Evolutionary conservation across 2,329 filamentous ascomycete species (phyloP), one percentile per base, ranked within the genome.

Genomic region (Stagonosporopsis cucurbitacearum): DNA sequence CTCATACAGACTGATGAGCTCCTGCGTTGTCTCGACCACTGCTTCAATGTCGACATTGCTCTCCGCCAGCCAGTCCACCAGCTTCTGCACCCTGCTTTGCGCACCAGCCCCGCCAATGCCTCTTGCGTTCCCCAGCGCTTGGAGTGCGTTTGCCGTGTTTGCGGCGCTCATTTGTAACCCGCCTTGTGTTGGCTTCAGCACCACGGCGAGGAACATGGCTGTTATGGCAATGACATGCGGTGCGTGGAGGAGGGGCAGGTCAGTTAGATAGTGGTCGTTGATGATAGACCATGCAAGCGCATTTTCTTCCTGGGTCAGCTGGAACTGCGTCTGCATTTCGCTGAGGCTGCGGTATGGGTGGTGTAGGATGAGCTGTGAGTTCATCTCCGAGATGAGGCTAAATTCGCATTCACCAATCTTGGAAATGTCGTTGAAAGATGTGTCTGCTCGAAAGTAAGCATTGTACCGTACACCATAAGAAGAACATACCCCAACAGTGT

Each of bases 381-480:
- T 89, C 85, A 97, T 90, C 71, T 96, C 93, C 23, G 90, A 92
- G 67, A 97, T 96, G 53, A 97, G 82, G 55, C 86, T 90, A 78
- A 96, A 97, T 74, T 97, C 93, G 83, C 91, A 96, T 79, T 97
- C 93, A 67, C 93, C 93, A 35, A 97, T 84, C 69, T 92, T 91
- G 51, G 90, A 87, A 8, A 90, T 89, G 74, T 96, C 92, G 54
- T 70, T 74, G 67, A 74, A 73, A 0, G 70, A 69, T 3, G 72
- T 70, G 43, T 75, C 73, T 74, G 48, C 25, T 19, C 51, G 50
- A 0, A 26, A 41, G 63, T 66, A 47, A 66, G 60, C 41, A 4
- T 36, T 7, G 45, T 6, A 25, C 13, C 3, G 8, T 6, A 19
- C 11, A 40, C 6, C 26, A 5, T 2, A n/a, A 20, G 12, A 17